A percentile compares a stretch with the other conserved stretches of the same genome.
Conservation (phyloP, 176 grass and related monocot species). For the Elaeis guineensis region DNA sequence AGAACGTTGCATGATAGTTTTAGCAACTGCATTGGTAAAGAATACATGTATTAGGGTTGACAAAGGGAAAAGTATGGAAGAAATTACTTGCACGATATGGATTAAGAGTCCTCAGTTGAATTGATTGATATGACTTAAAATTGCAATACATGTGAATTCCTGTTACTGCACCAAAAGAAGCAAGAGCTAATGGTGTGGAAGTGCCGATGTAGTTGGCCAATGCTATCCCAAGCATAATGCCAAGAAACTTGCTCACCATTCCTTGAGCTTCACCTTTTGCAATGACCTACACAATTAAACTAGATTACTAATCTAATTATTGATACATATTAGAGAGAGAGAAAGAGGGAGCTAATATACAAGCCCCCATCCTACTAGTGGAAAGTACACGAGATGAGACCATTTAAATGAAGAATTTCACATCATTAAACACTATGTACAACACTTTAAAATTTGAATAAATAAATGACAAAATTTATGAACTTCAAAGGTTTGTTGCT, state of each 20-base stretch:
- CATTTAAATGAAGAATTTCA: too few species aligned
- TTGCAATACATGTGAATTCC: slow-evolving; percentile 98
- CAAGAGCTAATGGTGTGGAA: slow-evolving; percentile 81
- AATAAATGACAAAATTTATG: too few species aligned
- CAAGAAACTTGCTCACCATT: slow-evolving; percentile 97
- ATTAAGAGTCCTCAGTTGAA: slow-evolving; percentile 88
- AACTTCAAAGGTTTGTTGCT: too few species aligned
- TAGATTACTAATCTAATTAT: too few species aligned
- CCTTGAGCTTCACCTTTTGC: slow-evolving; percentile 99
- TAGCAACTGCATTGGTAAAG: too few species aligned
- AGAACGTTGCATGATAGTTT: too few species aligned
- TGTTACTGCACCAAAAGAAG: slow-evolving; percentile 70
- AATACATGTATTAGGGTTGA: background rate
- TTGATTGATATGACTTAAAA: slow-evolving; percentile 90
- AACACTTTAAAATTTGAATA: too few species aligned
- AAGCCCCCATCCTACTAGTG: too few species aligned
- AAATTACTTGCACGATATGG: slow-evolving; percentile 92
- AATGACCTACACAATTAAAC: slow-evolving; percentile 48
- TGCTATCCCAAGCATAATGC: slow-evolving; percentile 79
- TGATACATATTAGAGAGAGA: too few species aligned
- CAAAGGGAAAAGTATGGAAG: slow-evolving; percentile 2
- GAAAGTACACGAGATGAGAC: too few species aligned
- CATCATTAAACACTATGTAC: too few species aligned
- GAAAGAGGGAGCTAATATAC: too few species aligned
- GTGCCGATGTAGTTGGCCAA: slow-evolving; percentile 71